phyloP scores from a whole-genome alignment of 306 rosid species.

The Alnus glutinosa region DNA sequence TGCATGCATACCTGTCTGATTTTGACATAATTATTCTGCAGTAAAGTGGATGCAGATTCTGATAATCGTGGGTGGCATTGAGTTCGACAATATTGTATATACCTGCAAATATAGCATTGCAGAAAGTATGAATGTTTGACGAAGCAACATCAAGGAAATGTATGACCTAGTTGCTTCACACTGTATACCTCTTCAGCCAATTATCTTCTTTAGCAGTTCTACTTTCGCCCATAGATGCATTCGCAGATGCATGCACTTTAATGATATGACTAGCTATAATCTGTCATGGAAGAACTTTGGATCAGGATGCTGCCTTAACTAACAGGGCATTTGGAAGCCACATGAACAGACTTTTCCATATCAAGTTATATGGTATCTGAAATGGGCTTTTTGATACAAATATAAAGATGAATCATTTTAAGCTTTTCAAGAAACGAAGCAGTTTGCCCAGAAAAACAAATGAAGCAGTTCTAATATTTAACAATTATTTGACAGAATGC shows the following conservation, averaged over 20 bases:
- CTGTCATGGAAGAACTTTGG: slow-evolving; percentile 45
- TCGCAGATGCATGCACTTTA: slow-evolving; percentile 82
- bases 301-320: slow-evolving; percentile 22
- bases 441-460: neutral
- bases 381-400: slow-evolving; percentile 6
- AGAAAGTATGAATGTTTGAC: slow-evolving; percentile 15
- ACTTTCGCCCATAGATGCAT: slow-evolving; percentile 53
- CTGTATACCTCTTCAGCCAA: slow-evolving; percentile 86
- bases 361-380: slow-evolving; percentile 6
- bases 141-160: slow-evolving; percentile 19
- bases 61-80: slow-evolving; percentile 82
- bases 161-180: slow-evolving; percentile 8
- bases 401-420: slow-evolving; percentile 1
- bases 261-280: slow-evolving; percentile 89
- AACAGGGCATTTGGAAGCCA: slow-evolving; percentile 15
- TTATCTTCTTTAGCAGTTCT: slow-evolving; percentile 71
- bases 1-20: slow-evolving; percentile 86
- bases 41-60: slow-evolving; percentile 67
- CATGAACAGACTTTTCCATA: slow-evolving; percentile 15
- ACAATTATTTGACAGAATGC: neutral
- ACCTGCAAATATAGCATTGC: slow-evolving; percentile 54
- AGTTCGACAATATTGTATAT: slow-evolving; percentile 79
- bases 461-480: neutral
- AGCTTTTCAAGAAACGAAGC: neutral
- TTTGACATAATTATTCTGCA: slow-evolving; percentile 81